Percentiles rank a stretch among this genome's conserved stretches.
phyloP scores from a whole-genome alignment of 1,139 yeast species.

The Pichia sp. region DNA sequence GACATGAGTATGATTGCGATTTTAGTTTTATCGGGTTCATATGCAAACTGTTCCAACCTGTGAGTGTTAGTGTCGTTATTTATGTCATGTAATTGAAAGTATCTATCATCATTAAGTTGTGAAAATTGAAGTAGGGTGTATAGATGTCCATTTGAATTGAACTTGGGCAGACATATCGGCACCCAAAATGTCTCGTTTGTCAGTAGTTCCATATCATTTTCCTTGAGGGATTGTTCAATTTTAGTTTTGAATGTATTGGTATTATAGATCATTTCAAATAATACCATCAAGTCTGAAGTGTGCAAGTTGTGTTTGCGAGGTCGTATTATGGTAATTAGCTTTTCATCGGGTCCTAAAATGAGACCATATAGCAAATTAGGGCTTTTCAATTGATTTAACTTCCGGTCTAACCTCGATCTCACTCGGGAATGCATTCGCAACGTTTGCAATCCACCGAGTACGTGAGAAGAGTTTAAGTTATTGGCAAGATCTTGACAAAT shows the following conservation, averaged over 20 bases:
- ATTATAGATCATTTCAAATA: constrained; percentile 56
- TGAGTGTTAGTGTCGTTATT: not conserved
- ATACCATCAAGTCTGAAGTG: constrained; percentile 59
- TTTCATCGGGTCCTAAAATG: constrained; percentile 47
- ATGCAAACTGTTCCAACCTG: not conserved
- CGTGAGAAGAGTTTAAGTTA: constrained; percentile 42
- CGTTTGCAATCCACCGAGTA: constrained; percentile 58
- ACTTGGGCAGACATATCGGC: constrained; percentile 87
- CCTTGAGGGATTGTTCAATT: not conserved
- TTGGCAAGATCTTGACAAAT: constrained; percentile 48
- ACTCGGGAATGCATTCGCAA: constrained; percentile 40
- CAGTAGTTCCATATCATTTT: constrained; percentile 16
- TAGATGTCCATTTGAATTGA: constrained; percentile 80
- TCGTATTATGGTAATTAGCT: constrained; percentile 52
- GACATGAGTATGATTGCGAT: constrained; percentile 66
- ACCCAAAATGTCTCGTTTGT: constrained; percentile 77
- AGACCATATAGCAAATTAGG: constrained; percentile 51
- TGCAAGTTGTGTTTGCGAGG: constrained; percentile 61
- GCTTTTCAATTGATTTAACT: constrained; percentile 34
- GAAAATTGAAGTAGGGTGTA: constrained; percentile 71
- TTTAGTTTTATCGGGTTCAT: constrained; percentile 23
- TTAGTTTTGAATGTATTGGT: constrained; percentile 37
- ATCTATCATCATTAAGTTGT: constrained; percentile 27
- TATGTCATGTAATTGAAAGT: constrained; percentile 23
- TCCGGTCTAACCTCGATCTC: constrained; percentile 38